A percentile compares a stretch with the other conserved stretches of the same genome.
Conservation (phyloP, 345 rosid genomes). For the Pistacia vera region DNA sequence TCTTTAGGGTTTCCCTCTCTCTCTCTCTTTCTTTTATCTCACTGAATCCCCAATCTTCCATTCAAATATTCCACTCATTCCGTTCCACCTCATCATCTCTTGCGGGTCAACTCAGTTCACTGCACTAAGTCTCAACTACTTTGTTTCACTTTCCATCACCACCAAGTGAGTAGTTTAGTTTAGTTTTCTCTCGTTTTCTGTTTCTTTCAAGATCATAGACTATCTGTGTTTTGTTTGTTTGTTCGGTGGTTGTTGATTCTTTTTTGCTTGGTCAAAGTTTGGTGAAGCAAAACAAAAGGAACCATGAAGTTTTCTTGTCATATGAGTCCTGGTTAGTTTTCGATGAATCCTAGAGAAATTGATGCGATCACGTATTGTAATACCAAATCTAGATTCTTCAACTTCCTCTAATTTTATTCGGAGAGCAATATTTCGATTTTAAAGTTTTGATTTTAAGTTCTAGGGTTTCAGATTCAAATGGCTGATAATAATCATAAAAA, state of each 20-base stretch:
- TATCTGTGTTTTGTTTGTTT: background rate
- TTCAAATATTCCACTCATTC: background rate
- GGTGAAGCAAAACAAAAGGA: conserved; percentile 16
- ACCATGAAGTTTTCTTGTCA: conserved; percentile 29
- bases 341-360: conserved; percentile 12
- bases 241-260: conserved; percentile 27
- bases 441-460: conserved; percentile 5
- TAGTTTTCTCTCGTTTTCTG: conserved; percentile 6
- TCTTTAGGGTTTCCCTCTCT: conserved; percentile 17
- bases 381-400: background rate
- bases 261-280: conserved; percentile 35
- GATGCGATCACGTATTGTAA: background rate
- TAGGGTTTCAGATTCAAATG: conserved; percentile 38
- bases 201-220: background rate
- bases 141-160: background rate
- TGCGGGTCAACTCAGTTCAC: conserved; percentile 21
- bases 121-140: background rate
- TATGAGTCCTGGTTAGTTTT: conserved; percentile 37
- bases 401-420: no score
- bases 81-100: conserved; percentile 12
- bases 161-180: conserved; percentile 30
- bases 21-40: conserved; percentile 19
- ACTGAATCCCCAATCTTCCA: conserved; percentile 6
- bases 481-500: conserved; percentile 31
- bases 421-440: background rate